Conservation (phyloP, 768 basidiomycete species). For the Tylopilus rubrobrunneus region DNA sequence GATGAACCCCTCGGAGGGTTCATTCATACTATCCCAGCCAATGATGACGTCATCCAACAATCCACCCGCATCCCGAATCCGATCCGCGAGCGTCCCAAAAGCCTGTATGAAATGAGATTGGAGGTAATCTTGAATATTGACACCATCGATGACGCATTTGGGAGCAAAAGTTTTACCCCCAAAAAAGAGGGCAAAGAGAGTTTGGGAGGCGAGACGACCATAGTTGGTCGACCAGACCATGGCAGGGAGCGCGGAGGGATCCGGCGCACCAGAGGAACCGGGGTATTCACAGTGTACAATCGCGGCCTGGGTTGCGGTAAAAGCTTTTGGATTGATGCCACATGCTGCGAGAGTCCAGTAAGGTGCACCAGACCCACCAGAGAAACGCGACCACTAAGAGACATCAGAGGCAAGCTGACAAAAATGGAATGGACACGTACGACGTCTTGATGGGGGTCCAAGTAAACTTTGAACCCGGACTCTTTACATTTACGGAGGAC, state of each 20-base stretch:
- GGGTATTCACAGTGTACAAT: conserved; percentile 91
- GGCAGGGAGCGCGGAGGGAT: conserved; percentile 74
- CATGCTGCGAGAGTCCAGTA: conserved; percentile 91
- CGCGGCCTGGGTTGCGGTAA: conserved; percentile 82
- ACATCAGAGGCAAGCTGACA: neutral
- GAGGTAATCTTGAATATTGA: conserved; percentile 88
- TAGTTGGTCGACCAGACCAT: conserved; percentile 99
- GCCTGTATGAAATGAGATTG: conserved; percentile 75
- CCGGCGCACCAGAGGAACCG: conserved; percentile 43
- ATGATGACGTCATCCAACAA: conserved; percentile 85
- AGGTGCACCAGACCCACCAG: conserved; percentile 91
- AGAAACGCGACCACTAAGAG: conserved; percentile 87
- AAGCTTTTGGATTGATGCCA: conserved; percentile 81
- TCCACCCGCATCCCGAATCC: conserved; percentile 68
- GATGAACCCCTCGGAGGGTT: conserved; percentile 79
- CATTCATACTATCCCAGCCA: conserved; percentile 97
- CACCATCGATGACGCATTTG: conserved; percentile 83
- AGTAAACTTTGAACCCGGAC: conserved; percentile 85
- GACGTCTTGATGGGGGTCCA: conserved; percentile 95
- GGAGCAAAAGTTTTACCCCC: conserved; percentile 89
- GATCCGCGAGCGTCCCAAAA: conserved; percentile 70
- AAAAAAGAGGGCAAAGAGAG: conserved; percentile 93
- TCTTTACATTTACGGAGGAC: conserved; percentile 90
- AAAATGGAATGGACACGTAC: conserved; percentile 45
- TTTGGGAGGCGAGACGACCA: conserved; percentile 80